phyloP scores from a whole-genome alignment of 1,284 basidiomycete species.

The Ganoderma leucocontextum region DNA sequence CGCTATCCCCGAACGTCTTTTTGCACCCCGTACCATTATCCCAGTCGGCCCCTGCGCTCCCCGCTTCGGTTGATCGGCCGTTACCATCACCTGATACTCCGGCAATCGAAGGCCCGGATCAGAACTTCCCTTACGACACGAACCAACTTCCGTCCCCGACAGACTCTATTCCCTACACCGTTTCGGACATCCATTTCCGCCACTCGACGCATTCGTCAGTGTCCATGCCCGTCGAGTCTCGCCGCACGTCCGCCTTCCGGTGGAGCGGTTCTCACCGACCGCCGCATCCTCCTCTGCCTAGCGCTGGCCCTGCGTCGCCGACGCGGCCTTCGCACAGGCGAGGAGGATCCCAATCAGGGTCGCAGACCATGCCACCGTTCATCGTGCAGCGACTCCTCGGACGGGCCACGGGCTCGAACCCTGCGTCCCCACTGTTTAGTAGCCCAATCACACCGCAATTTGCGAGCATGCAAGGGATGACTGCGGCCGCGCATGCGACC shows the following conservation, averaged over 20 bases:
- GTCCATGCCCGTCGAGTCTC: conserved; percentile 43
- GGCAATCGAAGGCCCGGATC: conserved; percentile 26
- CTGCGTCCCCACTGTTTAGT: conserved; percentile 34
- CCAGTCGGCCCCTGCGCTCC: conserved; percentile 25
- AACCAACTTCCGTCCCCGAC: conserved; percentile 57
- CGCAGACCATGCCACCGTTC: conserved; percentile 38
- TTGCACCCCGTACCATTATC: conserved; percentile 40
- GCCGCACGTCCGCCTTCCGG: conserved; percentile 43
- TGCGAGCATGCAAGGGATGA: conserved; percentile 19
- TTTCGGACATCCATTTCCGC: conserved; percentile 71
- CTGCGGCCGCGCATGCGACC: conserved; percentile 12
- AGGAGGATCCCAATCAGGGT: conserved; percentile 21
- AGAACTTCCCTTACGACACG: conserved; percentile 29
- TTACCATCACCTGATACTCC: conserved; percentile 19
- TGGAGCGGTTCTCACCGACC: conserved; percentile 49
- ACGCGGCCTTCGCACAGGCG: conserved; percentile 26
- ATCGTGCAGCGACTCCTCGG: conserved; percentile 54
- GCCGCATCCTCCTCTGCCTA: conserved; percentile 61
- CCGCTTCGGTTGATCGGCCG: background rate
- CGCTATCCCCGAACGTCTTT: conserved; percentile 38
- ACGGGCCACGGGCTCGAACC: conserved; percentile 27
- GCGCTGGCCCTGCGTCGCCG: conserved; percentile 28
- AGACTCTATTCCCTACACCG: conserved; percentile 72
- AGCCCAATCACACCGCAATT: conserved; percentile 36
- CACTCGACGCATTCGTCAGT: conserved; percentile 56